Base-by-base conservation (phyloP, 1,284 basidiomycete species). In the Nidula niveotomentosa region DNA sequence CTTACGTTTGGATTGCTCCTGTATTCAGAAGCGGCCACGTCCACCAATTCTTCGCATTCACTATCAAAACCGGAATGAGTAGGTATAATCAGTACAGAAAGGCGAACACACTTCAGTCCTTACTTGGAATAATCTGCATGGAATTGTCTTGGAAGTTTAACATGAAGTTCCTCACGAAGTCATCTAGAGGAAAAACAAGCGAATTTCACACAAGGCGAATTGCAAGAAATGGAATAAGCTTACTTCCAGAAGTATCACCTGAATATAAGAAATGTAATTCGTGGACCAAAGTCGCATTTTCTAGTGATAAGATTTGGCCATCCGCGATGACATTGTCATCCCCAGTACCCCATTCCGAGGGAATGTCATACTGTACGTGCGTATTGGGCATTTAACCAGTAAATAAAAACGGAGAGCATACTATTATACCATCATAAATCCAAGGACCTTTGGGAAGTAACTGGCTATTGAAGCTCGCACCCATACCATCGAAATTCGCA, bases 201-300 rank as follows among this genome's bases (percentile, higher is more conserved):
- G 23, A 23, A 23, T 15, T 17, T 23, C 45, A 23, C 12, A 12
- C 18, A 35, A 50, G 17, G 34, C 12, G 23, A 39, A 44, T 51
- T 18, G 12, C 35, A 35, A 36, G 13, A 1, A 30, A 41, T 18
- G 9, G 9, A 18, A 46, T 36, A 17, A 17, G 60, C 68, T 50
- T 23, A 65, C 70, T 56, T 13, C 67, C 60, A 13, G 45, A 61
- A 0, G 56, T 69, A 49, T 79, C 77, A 7, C 75, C 76, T 5
- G 72, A 62, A 54, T 77, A 78, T n/a, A 79, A 51, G 36, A 77
- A 61, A 53, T 79, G 77, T 34, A 77, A 57, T 56, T 78, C 71
- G 53, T 77, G 76, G 3, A 69, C 66, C 51, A 62, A 69, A 0
- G 67, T 70, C 8, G 65, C 60, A 0, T 62, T 48, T 2, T 60